phyloP scores from a whole-genome alignment of 169 alveolate species.

The Plasmodium reichenowi region DNA sequence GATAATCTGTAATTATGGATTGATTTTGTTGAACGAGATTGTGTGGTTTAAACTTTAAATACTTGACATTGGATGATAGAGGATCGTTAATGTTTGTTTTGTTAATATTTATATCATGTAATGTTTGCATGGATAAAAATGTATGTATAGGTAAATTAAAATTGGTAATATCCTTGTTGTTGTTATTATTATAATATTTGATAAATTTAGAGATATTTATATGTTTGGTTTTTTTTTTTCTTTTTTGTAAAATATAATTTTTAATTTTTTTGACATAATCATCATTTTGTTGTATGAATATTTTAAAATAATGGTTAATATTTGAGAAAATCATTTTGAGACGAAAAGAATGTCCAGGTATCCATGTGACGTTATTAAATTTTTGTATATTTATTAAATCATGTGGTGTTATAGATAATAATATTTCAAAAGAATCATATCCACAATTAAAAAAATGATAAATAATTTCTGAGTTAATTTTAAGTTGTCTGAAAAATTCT shows the following conservation, averaged over 20 bases:
- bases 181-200: too few relatives aligned
- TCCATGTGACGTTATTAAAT: constrained; percentile 56
- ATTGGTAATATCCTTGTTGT: too few relatives aligned
- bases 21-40: too few relatives aligned
- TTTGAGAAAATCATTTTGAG: constrained; percentile 32
- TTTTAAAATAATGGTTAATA: constrained; percentile 23
- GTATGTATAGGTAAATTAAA: too few relatives aligned
- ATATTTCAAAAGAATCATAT: constrained; percentile 50
- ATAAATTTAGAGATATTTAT: too few relatives aligned
- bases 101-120: too few relatives aligned
- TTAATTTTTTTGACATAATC: constrained; percentile 41
- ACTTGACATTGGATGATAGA: too few relatives aligned
- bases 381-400: constrained; percentile 40
- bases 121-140: too few relatives aligned
- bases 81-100: too few relatives aligned
- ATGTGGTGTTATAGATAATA: constrained; percentile 46
- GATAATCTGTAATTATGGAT: constrained; percentile 8
- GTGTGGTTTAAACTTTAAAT: too few relatives aligned
- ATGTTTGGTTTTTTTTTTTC: constrained; percentile 6
- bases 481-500: constrained; percentile 47
- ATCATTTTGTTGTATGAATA: constrained; percentile 37
- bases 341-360: constrained; percentile 45
- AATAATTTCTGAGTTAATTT: constrained; percentile 58
- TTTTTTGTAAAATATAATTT: constrained; percentile 21
- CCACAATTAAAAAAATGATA: constrained; percentile 65